Conservation (phyloP, 768 basidiomycete species). For the Mycena vitilis region DNA sequence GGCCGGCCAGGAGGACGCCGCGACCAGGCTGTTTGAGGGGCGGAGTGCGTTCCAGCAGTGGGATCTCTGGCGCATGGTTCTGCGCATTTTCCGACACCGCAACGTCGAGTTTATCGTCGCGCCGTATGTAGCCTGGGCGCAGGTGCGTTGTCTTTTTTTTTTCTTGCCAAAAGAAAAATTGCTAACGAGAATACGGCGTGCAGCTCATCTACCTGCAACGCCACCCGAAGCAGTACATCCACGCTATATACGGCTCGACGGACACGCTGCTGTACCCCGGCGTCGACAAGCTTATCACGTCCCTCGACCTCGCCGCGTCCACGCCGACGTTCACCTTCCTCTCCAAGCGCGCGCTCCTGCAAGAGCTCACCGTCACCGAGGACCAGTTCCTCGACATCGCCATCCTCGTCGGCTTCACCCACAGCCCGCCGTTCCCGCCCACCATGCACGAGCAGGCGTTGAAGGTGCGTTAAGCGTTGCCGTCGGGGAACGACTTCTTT, state of each 20-base stretch:
- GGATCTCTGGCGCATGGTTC: conserved; percentile 95
- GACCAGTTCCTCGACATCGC: conserved; percentile 97
- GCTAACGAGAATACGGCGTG: background rate
- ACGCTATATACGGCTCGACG: conserved; percentile 91
- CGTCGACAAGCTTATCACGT: conserved; percentile 90
- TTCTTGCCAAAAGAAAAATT: background rate
- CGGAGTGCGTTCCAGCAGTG: conserved; percentile 79
- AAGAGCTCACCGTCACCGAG: conserved; percentile 72
- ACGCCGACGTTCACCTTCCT: conserved; percentile 85
- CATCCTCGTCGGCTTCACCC: conserved; percentile 91
- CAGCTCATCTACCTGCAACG: conserved; percentile 96
- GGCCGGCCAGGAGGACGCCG: conserved; percentile 88
- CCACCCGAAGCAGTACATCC: conserved; percentile 93
- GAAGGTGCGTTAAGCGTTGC: conserved; percentile 49
- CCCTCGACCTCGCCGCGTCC: conserved; percentile 78
- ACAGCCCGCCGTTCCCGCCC: conserved; percentile 83
- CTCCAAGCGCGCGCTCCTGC: conserved; percentile 77
- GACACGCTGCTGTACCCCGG: conserved; percentile 91
- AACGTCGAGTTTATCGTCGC: conserved; percentile 97
- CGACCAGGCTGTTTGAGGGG: conserved; percentile 85
- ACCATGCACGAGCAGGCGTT: conserved; percentile 83
- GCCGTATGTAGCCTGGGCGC: conserved; percentile 95
- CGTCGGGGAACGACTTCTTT: background rate
- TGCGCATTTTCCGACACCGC: conserved; percentile 92
- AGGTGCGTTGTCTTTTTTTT: conserved; percentile 67